Evolutionary conservation across 768 basidiomycete species (phyloP).

Genomic region (Dioszegia hungarica): DNA sequence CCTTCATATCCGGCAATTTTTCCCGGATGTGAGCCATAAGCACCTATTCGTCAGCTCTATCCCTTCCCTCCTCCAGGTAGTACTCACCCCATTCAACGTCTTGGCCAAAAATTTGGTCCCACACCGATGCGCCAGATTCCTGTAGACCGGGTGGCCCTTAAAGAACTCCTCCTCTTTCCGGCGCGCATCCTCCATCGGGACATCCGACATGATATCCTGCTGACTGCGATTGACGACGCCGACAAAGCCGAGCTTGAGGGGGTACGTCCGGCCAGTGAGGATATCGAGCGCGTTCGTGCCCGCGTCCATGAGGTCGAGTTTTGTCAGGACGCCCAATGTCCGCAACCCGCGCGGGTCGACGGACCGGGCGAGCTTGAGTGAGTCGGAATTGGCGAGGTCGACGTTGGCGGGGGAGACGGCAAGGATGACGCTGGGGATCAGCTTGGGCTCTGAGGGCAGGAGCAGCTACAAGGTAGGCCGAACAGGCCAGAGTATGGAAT

Average conservation of each 20-base stretch:
- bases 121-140: conserved; percentile 94
- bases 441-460: neutral
- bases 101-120: conserved; percentile 94
- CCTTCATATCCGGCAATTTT: conserved; percentile 99
- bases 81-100: conserved; percentile 79
- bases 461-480: no score
- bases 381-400: conserved; percentile 96
- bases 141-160: conserved; percentile 77
- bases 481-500: no score
- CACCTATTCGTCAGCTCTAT: conserved; percentile 54
- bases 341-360: conserved; percentile 95
- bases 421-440: conserved; percentile 70
- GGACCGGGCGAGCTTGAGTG: conserved; percentile 88
- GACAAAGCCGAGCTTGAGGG: conserved; percentile 95
- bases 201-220: conserved; percentile 86
- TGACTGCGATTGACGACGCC: conserved; percentile 97
- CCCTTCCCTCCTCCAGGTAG: neutral
- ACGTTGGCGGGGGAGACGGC: conserved; percentile 97
- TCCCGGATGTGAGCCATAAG: conserved; percentile 96
- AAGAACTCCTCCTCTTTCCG: conserved; percentile 89
- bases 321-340: conserved; percentile 93
- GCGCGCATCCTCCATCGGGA: conserved; percentile 77
- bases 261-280: conserved; percentile 92
- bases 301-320: conserved; percentile 98
- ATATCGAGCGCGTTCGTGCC: conserved; percentile 97